Evolutionary conservation across 768 basidiomycete genomes (phyloP).

Genomic region (Tricholoma terreum): DNA sequence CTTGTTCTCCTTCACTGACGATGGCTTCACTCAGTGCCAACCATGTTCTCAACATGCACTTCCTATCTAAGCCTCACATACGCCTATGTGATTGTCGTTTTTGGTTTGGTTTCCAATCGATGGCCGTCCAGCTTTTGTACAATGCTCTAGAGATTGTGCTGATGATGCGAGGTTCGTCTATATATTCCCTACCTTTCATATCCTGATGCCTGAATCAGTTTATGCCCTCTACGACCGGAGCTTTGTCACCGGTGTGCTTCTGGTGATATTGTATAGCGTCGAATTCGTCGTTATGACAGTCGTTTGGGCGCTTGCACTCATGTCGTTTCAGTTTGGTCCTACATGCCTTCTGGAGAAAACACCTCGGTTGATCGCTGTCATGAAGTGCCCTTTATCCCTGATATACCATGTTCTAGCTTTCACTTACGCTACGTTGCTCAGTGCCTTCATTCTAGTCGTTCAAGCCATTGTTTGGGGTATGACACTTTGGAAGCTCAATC

Average conservation of each 20-base stretch:
- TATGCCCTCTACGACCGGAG: conserved; percentile 10
- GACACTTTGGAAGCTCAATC: background rate
- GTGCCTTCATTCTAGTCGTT: background rate
- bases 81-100: background rate
- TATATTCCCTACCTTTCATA: background rate
- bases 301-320: background rate
- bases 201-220: background rate
- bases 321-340: conserved; percentile 2
- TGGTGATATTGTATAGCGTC: conserved; percentile 1
- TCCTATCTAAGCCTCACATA: conserved; percentile 5
- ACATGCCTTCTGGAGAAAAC: conserved; percentile 10
- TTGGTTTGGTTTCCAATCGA: conserved; percentile 16
- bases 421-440: background rate
- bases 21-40: conserved; percentile 1
- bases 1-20: background rate
- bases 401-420: background rate
- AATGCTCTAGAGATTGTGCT: conserved; percentile 12
- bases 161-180: conserved; percentile 15
- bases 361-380: conserved; percentile 4
- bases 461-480: conserved; percentile 11
- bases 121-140: conserved; percentile 12
- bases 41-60: conserved; percentile 1
- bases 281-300: conserved; percentile 3
- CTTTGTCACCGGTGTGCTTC: background rate
- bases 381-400: conserved; percentile 4